A percentile compares a stretch with the other conserved stretches of the same genome.
phyloP scores from a whole-genome alignment of 169 alveolate genomes.

The Plasmodium gallinaceum region DNA sequence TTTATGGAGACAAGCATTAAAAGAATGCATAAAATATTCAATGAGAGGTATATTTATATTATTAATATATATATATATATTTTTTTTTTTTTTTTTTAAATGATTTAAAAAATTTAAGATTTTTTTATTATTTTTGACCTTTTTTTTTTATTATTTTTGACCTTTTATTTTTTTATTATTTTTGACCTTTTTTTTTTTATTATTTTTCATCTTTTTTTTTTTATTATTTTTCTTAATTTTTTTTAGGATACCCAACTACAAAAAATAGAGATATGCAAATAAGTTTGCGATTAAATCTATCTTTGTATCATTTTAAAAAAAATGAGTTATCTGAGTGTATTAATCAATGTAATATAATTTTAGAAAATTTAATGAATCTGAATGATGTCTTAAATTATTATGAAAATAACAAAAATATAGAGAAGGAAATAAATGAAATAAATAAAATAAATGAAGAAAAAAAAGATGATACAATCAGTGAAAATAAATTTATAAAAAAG shows the following conservation, averaged over 20 bases:
- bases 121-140: neutral
- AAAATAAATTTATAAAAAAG: slow-evolving; percentile 8
- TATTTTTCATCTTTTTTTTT: neutral
- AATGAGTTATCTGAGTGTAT: slow-evolving; percentile 54
- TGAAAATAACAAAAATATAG: neutral
- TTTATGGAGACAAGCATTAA: slow-evolving; percentile 57
- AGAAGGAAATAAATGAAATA: neutral
- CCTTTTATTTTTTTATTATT: too few relatives aligned
- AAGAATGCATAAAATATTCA: slow-evolving; percentile 68
- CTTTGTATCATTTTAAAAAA: slow-evolving; percentile 61
- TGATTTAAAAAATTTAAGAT: too few relatives aligned
- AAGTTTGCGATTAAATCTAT: slow-evolving; percentile 37
- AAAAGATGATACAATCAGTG: neutral
- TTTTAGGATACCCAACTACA: slow-evolving; percentile 45
- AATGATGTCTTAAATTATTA: slow-evolving; percentile 14
- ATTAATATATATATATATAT: neutral
- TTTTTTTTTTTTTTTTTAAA: too few relatives aligned
- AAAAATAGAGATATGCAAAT: slow-evolving; percentile 69
- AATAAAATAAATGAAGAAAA: neutral
- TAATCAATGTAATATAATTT: slow-evolving; percentile 51
- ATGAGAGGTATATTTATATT: slow-evolving; percentile 41
- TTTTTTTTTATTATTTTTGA: neutral
- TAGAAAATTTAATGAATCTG: slow-evolving; percentile 33
- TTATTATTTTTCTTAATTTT: neutral
- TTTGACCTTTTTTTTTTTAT: neutral